Conservation (phyloP, 2,329 filamentous ascomycete genomes). For the Beauveria sp. region DNA sequence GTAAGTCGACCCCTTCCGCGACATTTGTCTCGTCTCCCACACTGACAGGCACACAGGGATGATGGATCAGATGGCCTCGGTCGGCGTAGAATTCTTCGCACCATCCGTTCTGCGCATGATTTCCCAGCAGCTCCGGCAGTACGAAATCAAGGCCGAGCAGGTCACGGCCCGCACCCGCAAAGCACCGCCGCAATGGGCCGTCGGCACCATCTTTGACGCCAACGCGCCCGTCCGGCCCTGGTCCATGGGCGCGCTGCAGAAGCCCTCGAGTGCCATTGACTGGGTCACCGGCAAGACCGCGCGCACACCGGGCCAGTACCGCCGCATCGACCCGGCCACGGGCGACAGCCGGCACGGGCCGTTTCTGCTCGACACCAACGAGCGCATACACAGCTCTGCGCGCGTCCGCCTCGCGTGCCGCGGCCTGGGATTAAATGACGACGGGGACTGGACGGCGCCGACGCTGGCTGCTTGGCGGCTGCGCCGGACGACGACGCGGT, state of each 20-base stretch:
- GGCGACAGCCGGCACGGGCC: constrained; percentile 24
- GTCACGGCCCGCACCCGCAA: neutral
- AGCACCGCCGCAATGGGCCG: constrained; percentile 31
- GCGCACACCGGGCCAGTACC: constrained; percentile 42
- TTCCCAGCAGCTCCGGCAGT: constrained; percentile 25
- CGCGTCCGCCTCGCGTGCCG: constrained; percentile 43
- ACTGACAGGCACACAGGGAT: constrained; percentile 33
- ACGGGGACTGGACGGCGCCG: constrained; percentile 36
- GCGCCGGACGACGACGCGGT: constrained; percentile 25
- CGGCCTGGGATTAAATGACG: constrained; percentile 43
- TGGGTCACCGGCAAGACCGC: constrained; percentile 34
- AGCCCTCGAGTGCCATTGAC: constrained; percentile 33
- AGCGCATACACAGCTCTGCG: constrained; percentile 47
- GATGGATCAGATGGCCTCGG: constrained; percentile 47
- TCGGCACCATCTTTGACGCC: constrained; percentile 37
- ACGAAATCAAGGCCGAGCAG: constrained; percentile 19
- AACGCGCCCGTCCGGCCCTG: constrained; percentile 42
- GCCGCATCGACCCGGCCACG: constrained; percentile 33
- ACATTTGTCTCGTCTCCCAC: neutral
- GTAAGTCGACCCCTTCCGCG: constrained; percentile 20
- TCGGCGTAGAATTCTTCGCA: constrained; percentile 42
- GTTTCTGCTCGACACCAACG: constrained; percentile 45
- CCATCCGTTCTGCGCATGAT: constrained; percentile 34
- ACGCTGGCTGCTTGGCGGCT: constrained; percentile 39
- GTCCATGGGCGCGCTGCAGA: constrained; percentile 38